Evolutionary conservation across 805 yeast genomes (phyloP).

Genomic region (Wickerhamomyces pijperi): DNA sequence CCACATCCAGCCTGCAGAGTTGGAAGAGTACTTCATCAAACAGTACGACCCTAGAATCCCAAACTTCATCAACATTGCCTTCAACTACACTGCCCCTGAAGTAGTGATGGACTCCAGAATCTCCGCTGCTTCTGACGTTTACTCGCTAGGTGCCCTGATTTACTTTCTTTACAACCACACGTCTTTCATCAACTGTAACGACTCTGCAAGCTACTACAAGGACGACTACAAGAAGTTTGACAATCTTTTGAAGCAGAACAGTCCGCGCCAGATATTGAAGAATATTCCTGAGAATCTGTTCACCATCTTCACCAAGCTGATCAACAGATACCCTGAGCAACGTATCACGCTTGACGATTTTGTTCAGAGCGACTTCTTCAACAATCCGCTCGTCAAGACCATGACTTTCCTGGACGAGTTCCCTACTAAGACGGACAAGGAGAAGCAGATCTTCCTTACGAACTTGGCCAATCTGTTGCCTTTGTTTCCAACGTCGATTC

Average conservation of each 20-base stretch:
- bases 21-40: conserved; percentile 54
- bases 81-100: conserved; percentile 80
- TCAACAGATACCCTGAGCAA: conserved; percentile 46
- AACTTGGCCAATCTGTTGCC: conserved; percentile 45
- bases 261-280: conserved; percentile 30
- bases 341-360: conserved; percentile 55
- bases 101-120: conserved; percentile 54
- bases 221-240: conserved; percentile 40
- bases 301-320: conserved; percentile 37
- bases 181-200: conserved; percentile 37
- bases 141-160: conserved; percentile 72
- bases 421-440: conserved; percentile 58
- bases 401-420: conserved; percentile 76
- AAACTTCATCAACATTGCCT: conserved; percentile 51
- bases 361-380: conserved; percentile 63
- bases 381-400: conserved; percentile 73
- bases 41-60: conserved; percentile 73
- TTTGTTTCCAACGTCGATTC: conserved; percentile 38
- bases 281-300: conserved; percentile 48
- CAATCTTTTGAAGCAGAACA: conserved; percentile 29
- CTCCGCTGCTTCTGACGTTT: conserved; percentile 65
- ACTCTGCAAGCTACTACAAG: conserved; percentile 50
- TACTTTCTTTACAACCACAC: conserved; percentile 53
- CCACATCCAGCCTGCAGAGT: conserved; percentile 35
- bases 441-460: conserved; percentile 55